phyloP scores from a whole-genome alignment of 192 early-diverging fungal species.

The Phycomyces blakesleeanus region DNA sequence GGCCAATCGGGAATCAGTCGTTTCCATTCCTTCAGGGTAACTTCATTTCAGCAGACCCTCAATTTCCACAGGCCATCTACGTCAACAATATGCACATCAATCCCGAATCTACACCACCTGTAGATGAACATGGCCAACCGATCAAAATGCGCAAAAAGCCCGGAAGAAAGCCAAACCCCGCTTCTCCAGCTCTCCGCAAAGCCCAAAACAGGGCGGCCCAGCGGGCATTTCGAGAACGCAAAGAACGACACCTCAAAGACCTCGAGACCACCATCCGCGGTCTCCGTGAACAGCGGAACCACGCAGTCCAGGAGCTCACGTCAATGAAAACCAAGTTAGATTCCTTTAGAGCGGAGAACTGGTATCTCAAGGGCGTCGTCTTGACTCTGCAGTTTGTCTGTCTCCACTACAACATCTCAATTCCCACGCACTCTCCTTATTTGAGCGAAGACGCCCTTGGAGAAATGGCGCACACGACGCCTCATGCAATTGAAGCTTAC shows the following conservation, averaged over 20 bases:
- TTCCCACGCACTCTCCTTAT: constrained; percentile 33
- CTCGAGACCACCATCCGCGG: constrained; percentile 72
- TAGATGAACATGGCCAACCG: constrained; percentile 31
- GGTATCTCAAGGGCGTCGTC: constrained; percentile 46
- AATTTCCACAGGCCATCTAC: too few species aligned
- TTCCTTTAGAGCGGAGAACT: constrained; percentile 41
- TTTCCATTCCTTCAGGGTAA: too few species aligned
- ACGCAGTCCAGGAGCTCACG: constrained; percentile 41
- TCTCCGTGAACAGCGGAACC: constrained; percentile 56
- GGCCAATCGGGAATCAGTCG: too few species aligned
- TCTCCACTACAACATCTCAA: constrained; percentile 32
- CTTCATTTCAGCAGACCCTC: too few species aligned
- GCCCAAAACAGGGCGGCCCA: constrained; percentile 90
- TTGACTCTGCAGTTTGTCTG: constrained; percentile 45
- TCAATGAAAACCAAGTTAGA: constrained; percentile 42
- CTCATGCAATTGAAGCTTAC: constrained; percentile 35
- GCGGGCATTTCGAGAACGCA: constrained; percentile 86
- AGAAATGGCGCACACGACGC: constrained; percentile 32
- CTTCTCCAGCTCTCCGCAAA: constrained; percentile 56
- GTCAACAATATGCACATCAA: too few species aligned
- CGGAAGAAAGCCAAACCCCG: constrained; percentile 59
- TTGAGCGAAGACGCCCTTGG: constrained; percentile 26
- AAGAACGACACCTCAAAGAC: constrained; percentile 73
- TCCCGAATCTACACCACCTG: not conserved
- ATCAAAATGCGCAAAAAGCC: constrained; percentile 52